Percentiles rank a stretch among this genome's conserved stretches.
Conservation (phyloP, 1,284 basidiomycete species). For the Ceratobasidium sp. region DNA sequence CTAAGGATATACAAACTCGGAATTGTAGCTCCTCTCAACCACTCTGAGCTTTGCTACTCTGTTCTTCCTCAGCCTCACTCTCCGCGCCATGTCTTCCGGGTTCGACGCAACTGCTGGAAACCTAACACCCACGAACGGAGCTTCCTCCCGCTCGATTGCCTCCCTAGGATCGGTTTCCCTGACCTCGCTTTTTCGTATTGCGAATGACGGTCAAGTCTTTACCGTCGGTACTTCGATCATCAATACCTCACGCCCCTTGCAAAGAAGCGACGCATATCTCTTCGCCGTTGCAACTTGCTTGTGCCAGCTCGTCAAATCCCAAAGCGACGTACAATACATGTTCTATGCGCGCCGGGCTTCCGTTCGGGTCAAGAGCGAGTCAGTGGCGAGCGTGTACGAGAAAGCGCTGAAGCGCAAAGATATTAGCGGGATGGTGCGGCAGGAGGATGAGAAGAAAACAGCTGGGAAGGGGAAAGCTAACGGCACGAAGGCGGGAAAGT, state of each 20-base stretch:
- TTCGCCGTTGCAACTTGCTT: slow-evolving; percentile 37
- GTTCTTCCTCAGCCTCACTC: slow-evolving; percentile 30
- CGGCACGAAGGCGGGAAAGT: not conserved
- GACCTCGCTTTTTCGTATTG: not conserved
- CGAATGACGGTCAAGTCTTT: not conserved
- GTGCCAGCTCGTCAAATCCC: slow-evolving; percentile 33
- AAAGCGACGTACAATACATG: slow-evolving; percentile 41
- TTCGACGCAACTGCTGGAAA: not conserved
- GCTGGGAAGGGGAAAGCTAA: not conserved
- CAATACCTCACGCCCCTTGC: not conserved
- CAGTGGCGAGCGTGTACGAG: slow-evolving; percentile 43
- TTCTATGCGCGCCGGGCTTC: slow-evolving; percentile 40
- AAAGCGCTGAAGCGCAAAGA: slow-evolving; percentile 45
- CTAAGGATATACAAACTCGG: too few relatives aligned
- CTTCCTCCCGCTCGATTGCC: too few relatives aligned
- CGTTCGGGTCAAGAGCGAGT: slow-evolving; percentile 30
- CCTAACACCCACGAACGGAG: not conserved
- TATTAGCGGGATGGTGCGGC: slow-evolving; percentile 34
- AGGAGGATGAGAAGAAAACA: not conserved
- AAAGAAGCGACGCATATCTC: slow-evolving; percentile 41
- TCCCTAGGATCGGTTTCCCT: not conserved
- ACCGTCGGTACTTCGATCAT: not conserved
- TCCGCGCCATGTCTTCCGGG: slow-evolving; percentile 21
- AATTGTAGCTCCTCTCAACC: slow-evolving; percentile 17
- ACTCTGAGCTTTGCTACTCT: slow-evolving; percentile 29